Evolutionary conservation across 257 asterid species (phyloP).

Genomic region (Apocynum venetum): DNA sequence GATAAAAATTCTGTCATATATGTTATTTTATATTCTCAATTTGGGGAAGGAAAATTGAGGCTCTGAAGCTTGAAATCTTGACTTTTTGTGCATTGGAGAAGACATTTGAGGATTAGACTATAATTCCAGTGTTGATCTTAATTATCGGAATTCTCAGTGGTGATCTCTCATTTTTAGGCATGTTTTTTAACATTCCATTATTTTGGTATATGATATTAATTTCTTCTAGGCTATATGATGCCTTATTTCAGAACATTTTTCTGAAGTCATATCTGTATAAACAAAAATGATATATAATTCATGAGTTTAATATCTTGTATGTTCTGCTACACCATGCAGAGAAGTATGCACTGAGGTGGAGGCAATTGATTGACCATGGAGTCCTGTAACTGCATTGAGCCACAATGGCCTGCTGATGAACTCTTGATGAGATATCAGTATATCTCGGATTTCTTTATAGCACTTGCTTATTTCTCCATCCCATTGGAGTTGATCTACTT

Average conservation of each 20-base stretch:
- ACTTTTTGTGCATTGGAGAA: background rate
- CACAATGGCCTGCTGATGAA: constrained; percentile 90
- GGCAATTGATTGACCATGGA: constrained; percentile 46
- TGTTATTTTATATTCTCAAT: background rate
- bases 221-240: background rate
- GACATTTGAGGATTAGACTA: background rate
- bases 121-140: background rate
- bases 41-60: background rate
- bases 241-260: background rate
- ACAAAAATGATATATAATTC: background rate
- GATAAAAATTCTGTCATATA: background rate
- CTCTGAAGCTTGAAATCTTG: background rate
- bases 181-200: background rate
- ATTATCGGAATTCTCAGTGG: background rate
- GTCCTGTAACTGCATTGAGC: constrained; percentile 83
- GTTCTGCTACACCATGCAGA: constrained; percentile 33
- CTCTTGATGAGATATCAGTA: constrained; percentile 93
- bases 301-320: background rate
- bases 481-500: constrained; percentile 93
- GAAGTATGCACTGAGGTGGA: constrained; percentile 12
- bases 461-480: constrained; percentile 97
- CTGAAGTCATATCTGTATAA: no score
- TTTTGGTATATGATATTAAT: background rate
- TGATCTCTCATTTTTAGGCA: background rate
- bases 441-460: constrained; percentile 93